Percentiles rank a stretch among this genome's conserved stretches.
Conservation (phyloP, 2,329 filamentous ascomycete species). For the Waltergamsia citrina region DNA sequence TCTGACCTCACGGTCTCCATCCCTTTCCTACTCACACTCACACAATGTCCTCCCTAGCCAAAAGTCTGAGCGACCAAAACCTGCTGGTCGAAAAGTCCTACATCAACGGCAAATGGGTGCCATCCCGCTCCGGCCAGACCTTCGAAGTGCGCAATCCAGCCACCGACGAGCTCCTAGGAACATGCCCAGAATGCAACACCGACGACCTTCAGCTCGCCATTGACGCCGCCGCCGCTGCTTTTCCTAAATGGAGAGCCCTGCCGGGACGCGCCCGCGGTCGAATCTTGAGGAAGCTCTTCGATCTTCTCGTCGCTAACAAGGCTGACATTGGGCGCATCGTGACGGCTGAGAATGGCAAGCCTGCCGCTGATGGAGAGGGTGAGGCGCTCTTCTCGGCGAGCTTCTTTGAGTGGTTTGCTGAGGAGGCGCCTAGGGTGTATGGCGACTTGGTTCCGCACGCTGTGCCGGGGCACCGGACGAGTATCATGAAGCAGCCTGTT, state of each 20-base stretch:
- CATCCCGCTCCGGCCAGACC: conserved; percentile 23
- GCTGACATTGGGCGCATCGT: conserved; percentile 1
- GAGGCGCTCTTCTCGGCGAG: neutral
- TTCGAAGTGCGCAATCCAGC: conserved; percentile 4
- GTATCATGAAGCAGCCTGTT: conserved; percentile 9
- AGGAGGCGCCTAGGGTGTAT: conserved; percentile 45
- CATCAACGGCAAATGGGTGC: conserved; percentile 65
- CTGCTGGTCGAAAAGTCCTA: conserved; percentile 53
- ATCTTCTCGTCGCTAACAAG: neutral
- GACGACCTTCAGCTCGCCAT: neutral
- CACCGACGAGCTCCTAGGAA: neutral
- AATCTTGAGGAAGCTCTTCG: neutral
- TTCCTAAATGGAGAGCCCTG: neutral
- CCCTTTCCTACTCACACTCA: too few relatives aligned
- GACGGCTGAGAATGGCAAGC: conserved; percentile 3
- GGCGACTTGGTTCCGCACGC: conserved; percentile 49
- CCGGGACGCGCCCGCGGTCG: neutral
- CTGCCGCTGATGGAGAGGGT: neutral
- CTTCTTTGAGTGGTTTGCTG: conserved; percentile 51
- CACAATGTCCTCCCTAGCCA: neutral
- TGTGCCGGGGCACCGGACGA: conserved; percentile 37
- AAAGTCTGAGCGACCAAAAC: conserved; percentile 30
- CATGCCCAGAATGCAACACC: neutral
- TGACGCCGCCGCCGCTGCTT: conserved; percentile 3
- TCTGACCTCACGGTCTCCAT: too few relatives aligned